phyloP scores from a whole-genome alignment of 331 rosid species.

The Spiraea crenata region DNA sequence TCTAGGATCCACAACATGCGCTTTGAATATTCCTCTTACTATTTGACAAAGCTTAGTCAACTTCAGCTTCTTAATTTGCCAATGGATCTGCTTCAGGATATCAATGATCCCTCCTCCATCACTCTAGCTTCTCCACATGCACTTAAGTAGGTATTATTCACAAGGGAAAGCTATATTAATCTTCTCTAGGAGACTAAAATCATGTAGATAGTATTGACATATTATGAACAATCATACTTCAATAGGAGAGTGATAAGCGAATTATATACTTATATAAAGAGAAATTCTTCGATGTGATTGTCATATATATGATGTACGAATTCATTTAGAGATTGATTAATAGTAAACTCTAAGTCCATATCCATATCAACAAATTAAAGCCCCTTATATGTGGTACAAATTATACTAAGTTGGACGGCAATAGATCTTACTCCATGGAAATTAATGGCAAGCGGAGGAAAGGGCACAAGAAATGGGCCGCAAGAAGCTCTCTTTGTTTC shows the following conservation, averaged over 20 bases:
- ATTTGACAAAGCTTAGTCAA: slow-evolving; percentile 11
- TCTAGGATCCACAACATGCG: slow-evolving; percentile 25
- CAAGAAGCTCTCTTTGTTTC: slow-evolving; percentile 24
- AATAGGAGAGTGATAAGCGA: too few relatives aligned
- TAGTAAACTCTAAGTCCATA: too few relatives aligned
- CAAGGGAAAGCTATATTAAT: too few relatives aligned
- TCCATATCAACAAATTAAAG: too few relatives aligned
- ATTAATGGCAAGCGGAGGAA: slow-evolving; percentile 10
- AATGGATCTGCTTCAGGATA: slow-evolving; percentile 7
- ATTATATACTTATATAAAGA: too few relatives aligned
- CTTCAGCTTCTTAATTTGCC: not conserved
- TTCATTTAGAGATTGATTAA: too few relatives aligned
- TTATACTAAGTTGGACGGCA: not conserved
- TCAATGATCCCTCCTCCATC: slow-evolving; percentile 14
- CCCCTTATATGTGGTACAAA: not conserved
- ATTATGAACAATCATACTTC: too few relatives aligned
- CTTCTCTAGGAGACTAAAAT: too few relatives aligned
- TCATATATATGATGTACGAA: too few relatives aligned
- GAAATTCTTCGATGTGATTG: too few relatives aligned
- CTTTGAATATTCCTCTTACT: not conserved
- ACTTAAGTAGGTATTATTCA: not conserved
- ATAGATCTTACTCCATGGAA: not conserved
- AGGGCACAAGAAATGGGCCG: slow-evolving; percentile 9
- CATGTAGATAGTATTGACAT: too few relatives aligned
- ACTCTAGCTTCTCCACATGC: slow-evolving; percentile 25